phyloP scores from a whole-genome alignment of 371 early-diverging fungal genomes.

The Synchytrium microbalum region DNA sequence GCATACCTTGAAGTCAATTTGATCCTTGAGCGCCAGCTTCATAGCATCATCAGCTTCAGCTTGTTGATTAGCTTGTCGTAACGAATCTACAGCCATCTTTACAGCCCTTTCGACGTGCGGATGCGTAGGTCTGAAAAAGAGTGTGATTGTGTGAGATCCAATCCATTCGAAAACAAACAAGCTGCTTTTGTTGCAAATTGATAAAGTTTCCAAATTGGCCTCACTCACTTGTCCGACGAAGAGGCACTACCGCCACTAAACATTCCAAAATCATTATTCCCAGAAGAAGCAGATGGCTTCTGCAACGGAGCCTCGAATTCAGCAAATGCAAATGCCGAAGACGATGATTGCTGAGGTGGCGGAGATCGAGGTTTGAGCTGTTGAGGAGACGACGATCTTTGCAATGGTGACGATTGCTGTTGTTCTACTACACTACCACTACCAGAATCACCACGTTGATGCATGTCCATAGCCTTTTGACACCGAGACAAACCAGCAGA shows the following conservation, averaged over 20 bases:
- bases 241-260: background rate
- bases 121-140: background rate
- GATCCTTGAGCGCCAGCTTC: conserved; percentile 62
- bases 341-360: background rate
- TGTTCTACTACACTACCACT: background rate
- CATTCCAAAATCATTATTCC: background rate
- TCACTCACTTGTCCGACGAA: background rate
- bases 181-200: conserved; percentile 4
- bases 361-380: no score
- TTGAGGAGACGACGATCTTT: no score
- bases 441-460: background rate
- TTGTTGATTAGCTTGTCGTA: conserved; percentile 63
- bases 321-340: background rate
- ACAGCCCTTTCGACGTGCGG: conserved; percentile 18
- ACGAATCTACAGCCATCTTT: conserved; percentile 31
- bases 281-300: background rate
- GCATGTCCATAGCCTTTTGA: conserved; percentile 37
- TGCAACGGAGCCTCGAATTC: background rate
- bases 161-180: background rate
- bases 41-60: conserved; percentile 71
- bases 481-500: conserved; percentile 57
- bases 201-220: background rate
- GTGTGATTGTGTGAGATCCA: background rate
- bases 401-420: background rate
- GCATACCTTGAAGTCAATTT: conserved; percentile 57